phyloP scores from a whole-genome alignment of 495 filamentous ascomycete genomes.

The Apodospora peruviana region DNA sequence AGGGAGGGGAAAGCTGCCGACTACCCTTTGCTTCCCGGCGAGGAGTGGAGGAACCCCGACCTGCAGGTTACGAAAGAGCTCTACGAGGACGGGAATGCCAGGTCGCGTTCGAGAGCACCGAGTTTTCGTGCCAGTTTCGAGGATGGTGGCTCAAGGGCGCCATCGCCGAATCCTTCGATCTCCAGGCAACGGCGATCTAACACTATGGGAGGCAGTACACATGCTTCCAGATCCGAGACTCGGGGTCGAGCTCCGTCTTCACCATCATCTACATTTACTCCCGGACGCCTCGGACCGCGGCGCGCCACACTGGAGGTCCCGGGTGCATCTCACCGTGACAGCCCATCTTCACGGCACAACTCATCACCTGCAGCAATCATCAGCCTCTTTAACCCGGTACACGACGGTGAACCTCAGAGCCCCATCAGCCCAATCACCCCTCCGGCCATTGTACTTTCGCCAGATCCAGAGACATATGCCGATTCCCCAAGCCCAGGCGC shows the following conservation, averaged over 20 bases:
- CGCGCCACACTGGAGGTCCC: background rate
- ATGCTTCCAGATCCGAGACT: background rate
- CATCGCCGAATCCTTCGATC: background rate
- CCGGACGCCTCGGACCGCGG: no score
- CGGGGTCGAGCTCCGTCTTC: background rate
- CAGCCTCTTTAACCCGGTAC: background rate
- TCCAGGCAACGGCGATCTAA: background rate
- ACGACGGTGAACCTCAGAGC: background rate
- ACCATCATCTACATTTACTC: background rate
- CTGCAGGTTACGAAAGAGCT: constrained; percentile 31
- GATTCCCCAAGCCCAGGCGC: no score
- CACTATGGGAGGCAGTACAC: no score
- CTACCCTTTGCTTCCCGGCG: constrained; percentile 49
- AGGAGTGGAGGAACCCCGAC: constrained; percentile 32
- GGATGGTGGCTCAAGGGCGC: background rate
- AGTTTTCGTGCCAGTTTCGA: background rate
- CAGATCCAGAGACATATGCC: background rate
- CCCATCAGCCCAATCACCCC: background rate
- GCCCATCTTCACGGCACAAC: background rate
- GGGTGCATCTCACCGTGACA: background rate
- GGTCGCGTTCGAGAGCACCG: constrained; percentile 6
- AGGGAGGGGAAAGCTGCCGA: constrained; percentile 32
- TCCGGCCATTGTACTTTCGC: background rate
- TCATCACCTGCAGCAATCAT: background rate
- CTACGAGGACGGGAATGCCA: constrained; percentile 12